A percentile compares a stretch with the other conserved stretches of the same genome.
Evolutionary conservation across 257 asterid genomes (phyloP).

Genomic region (Verbena officinalis): DNA sequence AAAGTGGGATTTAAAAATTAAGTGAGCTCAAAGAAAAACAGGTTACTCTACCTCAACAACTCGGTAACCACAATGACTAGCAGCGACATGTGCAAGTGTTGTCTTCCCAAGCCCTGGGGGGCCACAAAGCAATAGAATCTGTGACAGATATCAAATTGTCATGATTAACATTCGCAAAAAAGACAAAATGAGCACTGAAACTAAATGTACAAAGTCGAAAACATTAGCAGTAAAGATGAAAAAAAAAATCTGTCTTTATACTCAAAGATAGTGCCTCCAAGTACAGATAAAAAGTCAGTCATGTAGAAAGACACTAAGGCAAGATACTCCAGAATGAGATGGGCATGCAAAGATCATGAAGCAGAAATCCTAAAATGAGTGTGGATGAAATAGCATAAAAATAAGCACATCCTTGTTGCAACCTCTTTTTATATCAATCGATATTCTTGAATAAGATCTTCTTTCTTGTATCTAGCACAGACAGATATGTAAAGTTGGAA

Average conservation of each 20-base stretch:
- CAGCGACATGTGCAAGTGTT: conserved; percentile 98
- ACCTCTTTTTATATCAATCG: conserved; percentile 7
- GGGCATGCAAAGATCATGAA: not conserved
- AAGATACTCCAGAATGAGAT: conserved; percentile 1
- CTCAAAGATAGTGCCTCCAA: not conserved
- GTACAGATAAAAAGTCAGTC: not conserved
- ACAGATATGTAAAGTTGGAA: not conserved
- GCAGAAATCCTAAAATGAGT: not conserved
- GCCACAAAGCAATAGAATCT: conserved; percentile 96
- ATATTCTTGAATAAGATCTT: not conserved
- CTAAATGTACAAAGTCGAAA: conserved; percentile 8
- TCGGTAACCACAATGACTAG: conserved; percentile 95
- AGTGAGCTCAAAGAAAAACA: conserved; percentile 26
- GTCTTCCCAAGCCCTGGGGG: conserved; percentile 99
- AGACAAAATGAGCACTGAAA: conserved; percentile 13
- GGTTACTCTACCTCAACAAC: conserved; percentile 78
- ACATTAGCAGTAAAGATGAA: not conserved
- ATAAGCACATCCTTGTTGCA: not conserved
- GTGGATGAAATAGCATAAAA: not conserved
- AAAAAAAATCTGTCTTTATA: conserved; percentile 6
- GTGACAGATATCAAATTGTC: conserved; percentile 32
- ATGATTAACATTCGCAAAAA: conserved; percentile 19
- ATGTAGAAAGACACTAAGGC: not conserved
- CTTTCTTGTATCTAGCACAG: conserved; percentile 11
- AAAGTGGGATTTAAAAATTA: conserved; percentile 25